phyloP scores from a whole-genome alignment of 2,329 filamentous ascomycete species.

The Fusarium succisae region DNA sequence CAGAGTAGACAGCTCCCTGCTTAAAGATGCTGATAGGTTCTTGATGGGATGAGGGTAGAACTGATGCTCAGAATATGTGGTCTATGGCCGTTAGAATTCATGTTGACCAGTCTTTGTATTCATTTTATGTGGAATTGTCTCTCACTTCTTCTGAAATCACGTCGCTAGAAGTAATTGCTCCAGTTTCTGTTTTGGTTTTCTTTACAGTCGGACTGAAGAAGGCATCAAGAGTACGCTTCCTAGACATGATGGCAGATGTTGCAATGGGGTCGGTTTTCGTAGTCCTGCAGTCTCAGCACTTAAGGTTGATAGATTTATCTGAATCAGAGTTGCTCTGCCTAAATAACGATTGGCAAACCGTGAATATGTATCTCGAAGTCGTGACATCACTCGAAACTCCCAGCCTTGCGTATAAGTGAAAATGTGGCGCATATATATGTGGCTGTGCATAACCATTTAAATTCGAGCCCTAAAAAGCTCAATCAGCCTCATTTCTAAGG shows the following conservation, averaged over 20 bases:
- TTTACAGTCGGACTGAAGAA: constrained; percentile 64
- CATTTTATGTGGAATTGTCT: neutral
- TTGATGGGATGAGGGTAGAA: constrained; percentile 63
- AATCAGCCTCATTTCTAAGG: constrained; percentile 41
- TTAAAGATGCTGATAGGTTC: constrained; percentile 52
- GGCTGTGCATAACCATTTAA: constrained; percentile 27
- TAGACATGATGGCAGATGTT: constrained; percentile 31
- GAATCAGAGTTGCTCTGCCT: neutral
- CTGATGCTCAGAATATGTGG: constrained; percentile 50
- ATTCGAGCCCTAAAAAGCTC: constrained; percentile 40
- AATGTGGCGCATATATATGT: constrained; percentile 36
- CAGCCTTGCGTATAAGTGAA: constrained; percentile 22
- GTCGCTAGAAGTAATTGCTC: neutral
- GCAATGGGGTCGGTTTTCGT: neutral
- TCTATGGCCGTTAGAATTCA: constrained; percentile 28
- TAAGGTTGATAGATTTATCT: no score
- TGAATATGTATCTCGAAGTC: constrained; percentile 19
- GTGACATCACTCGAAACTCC: constrained; percentile 35
- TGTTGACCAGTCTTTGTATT: neutral
- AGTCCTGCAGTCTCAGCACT: no score
- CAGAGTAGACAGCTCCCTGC: constrained; percentile 52
- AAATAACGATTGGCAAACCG: neutral
- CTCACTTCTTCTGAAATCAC: constrained; percentile 8
- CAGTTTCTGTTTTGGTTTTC: constrained; percentile 28
- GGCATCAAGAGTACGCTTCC: constrained; percentile 68